These are phyloP conservation scores for thale cress (Arabidopsis thaliana) DNA, from an alignment of 345 rosid genomes.

Conservation along the genomic window DNA sequence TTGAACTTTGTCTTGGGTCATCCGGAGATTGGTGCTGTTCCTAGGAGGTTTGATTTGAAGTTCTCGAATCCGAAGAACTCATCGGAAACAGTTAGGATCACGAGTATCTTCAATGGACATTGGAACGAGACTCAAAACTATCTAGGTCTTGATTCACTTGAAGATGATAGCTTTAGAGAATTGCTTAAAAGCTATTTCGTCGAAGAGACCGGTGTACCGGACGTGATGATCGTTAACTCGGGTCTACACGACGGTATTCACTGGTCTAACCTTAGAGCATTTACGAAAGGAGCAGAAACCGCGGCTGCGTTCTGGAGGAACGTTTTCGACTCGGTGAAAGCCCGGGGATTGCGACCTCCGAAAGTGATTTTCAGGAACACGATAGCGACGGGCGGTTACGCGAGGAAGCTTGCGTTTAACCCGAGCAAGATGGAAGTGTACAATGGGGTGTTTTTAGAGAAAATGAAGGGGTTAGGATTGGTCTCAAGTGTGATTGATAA, in stretches of 20 bases:
- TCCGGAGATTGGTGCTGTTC: slow-evolving; percentile 62
- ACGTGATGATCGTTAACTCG: slow-evolving; percentile 76
- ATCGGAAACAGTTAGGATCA: slow-evolving; percentile 72
- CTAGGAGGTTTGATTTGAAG: slow-evolving; percentile 79
- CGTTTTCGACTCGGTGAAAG: slow-evolving; percentile 59
- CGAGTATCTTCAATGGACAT: slow-evolving; percentile 92
- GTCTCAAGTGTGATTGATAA: slow-evolving; percentile 70
- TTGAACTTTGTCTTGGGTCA: slow-evolving; percentile 69
- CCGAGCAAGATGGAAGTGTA: slow-evolving; percentile 85
- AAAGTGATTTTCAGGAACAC: slow-evolving; percentile 70
- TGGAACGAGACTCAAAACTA: slow-evolving; percentile 81
- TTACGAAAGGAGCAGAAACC: slow-evolving; percentile 57
- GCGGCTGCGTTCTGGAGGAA: slow-evolving; percentile 77
- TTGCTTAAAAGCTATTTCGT: slow-evolving; percentile 69
- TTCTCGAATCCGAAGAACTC: slow-evolving; percentile 69
- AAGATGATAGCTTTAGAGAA: slow-evolving; percentile 52
- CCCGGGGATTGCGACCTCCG: slow-evolving; percentile 64
- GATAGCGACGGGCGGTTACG: slow-evolving; percentile 84
- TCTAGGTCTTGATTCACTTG: slow-evolving; percentile 79
- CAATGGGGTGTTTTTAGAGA: slow-evolving; percentile 71
- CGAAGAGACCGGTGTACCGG: slow-evolving; percentile 61
- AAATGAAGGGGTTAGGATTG: slow-evolving; percentile 61
- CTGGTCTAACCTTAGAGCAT: slow-evolving; percentile 59
- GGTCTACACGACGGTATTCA: slow-evolving; percentile 85
- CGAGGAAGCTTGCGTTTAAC: slow-evolving; percentile 71